These are phyloP conservation scores for Ambrosiella cleistominuta DNA, from an alignment of 2,329 filamentous ascomycete genomes.

Conservation along the genomic window DNA sequence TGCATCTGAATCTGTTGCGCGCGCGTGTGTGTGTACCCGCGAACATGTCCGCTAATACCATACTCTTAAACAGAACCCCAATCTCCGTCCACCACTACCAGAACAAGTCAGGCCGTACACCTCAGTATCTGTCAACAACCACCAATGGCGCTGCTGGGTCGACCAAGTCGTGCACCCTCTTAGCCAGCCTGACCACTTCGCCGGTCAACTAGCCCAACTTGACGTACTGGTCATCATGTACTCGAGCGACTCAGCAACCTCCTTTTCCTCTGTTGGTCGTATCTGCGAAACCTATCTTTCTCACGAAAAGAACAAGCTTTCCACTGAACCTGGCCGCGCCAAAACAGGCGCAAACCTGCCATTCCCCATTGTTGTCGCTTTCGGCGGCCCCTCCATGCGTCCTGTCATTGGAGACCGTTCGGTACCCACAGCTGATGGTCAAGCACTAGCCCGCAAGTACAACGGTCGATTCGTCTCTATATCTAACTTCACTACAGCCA, in stretches of 20 bases:
- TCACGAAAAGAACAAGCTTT: background rate
- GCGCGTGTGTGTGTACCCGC: background rate
- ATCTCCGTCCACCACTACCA: background rate
- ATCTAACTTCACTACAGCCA: conserved; percentile 1
- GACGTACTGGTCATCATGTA: conserved; percentile 11
- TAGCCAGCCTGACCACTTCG: conserved; percentile 11
- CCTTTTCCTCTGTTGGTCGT: conserved; percentile 6
- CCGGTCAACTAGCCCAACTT: conserved; percentile 10
- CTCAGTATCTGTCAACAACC: conserved; percentile 5
- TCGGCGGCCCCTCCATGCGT: background rate
- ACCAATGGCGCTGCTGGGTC: conserved; percentile 11
- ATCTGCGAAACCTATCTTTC: conserved; percentile 9
- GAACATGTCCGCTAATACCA: background rate
- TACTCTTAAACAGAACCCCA: background rate
- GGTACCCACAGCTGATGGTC: conserved; percentile 2
- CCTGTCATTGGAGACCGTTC: conserved; percentile 2
- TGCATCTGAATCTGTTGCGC: too few relatives aligned
- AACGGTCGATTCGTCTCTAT: conserved; percentile 11
- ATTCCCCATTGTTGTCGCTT: conserved; percentile 8
- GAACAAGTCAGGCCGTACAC: conserved; percentile 8
- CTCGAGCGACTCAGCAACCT: conserved; percentile 2
- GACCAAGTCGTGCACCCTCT: conserved; percentile 11
- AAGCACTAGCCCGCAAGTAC: conserved; percentile 5
- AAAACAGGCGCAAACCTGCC: conserved; percentile 1
- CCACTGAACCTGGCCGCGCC: background rate